Percentiles rank a stretch among this genome's conserved stretches.
Conservation (phyloP, 208 protist genomes). For the Leptomonas pyrrhocoris region DNA sequence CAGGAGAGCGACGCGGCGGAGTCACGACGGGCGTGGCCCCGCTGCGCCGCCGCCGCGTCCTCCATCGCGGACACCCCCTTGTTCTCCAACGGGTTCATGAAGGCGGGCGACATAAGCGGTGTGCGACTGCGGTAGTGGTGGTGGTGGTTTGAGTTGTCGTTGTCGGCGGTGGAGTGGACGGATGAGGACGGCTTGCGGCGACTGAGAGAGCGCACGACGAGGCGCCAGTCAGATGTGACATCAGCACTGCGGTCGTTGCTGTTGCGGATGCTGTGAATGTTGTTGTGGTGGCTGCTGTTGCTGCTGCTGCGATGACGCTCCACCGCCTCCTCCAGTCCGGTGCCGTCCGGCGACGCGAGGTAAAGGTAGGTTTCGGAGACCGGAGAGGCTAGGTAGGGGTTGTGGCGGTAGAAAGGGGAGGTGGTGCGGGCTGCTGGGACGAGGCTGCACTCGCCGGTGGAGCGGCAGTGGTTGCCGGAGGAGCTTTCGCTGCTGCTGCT, state of each 20-base stretch:
- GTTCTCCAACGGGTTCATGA: background rate
- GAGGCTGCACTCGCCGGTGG: background rate
- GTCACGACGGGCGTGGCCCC: background rate
- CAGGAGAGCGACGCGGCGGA: slow-evolving; percentile 15
- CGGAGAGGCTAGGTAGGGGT: slow-evolving; percentile 24
- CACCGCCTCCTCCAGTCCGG: background rate
- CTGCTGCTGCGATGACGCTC: background rate
- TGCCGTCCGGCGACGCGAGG: slow-evolving; percentile 7
- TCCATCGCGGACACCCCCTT: too few species aligned
- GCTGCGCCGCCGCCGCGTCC: background rate
- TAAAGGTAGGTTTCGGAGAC: slow-evolving; percentile 3
- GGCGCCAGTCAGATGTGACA: slow-evolving; percentile 10
- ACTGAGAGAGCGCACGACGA: slow-evolving; percentile 15
- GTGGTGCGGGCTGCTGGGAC: background rate
- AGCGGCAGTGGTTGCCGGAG: slow-evolving; percentile 3
- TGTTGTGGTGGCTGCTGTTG: background rate
- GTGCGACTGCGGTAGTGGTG: background rate
- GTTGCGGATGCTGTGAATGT: background rate
- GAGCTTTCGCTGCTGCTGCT: slow-evolving; percentile 21
- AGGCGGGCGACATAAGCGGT: background rate
- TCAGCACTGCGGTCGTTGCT: slow-evolving; percentile 2
- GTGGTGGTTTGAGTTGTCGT: background rate
- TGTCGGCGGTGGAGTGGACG: background rate
- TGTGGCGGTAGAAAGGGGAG: slow-evolving; percentile 26
- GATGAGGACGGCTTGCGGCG: background rate